Evolutionary conservation across 768 basidiomycete genomes (phyloP).

Genomic region (Glaciozyma martinii): DNA sequence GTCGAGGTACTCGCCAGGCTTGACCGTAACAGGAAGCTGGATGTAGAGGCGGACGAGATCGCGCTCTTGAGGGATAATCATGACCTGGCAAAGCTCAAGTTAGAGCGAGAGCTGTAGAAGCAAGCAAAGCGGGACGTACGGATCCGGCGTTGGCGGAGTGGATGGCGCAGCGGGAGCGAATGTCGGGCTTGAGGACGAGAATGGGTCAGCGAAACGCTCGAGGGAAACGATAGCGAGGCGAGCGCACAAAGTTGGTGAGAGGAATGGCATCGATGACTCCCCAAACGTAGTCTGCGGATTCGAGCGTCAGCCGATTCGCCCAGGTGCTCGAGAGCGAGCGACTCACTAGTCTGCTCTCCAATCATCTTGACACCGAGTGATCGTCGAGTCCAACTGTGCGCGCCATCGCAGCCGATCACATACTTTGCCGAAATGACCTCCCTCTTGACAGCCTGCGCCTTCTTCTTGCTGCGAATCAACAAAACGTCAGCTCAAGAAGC

Average conservation of each 20-base stretch:
- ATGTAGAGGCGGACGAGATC: constrained; percentile 59
- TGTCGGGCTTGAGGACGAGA: constrained; percentile 49
- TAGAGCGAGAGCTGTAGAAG: not conserved
- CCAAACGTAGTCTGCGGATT: constrained; percentile 58
- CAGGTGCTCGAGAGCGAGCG: not conserved
- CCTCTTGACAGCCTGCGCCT: not conserved
- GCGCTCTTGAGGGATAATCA: constrained; percentile 57
- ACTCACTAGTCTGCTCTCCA: constrained; percentile 54
- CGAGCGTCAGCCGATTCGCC: not conserved
- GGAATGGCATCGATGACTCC: constrained; percentile 66
- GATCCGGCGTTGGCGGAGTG: constrained; percentile 52
- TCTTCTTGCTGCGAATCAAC: constrained; percentile 1
- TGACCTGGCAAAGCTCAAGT: constrained; percentile 39
- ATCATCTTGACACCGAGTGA: constrained; percentile 58
- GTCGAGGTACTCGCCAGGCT: constrained; percentile 49
- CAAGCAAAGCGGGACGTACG: not conserved
- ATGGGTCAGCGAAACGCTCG: not conserved
- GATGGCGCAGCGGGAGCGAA: constrained; percentile 56
- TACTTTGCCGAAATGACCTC: constrained; percentile 50
- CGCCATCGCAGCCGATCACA: constrained; percentile 63
- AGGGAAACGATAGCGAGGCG: no score
- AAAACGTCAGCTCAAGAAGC: not conserved
- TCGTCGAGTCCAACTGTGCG: constrained; percentile 49
- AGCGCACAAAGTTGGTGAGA: constrained; percentile 52
- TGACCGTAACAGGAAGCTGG: constrained; percentile 51